Percentiles rank a stretch among this genome's conserved stretches.
Evolutionary conservation across 2,329 filamentous ascomycete genomes (phyloP).

Genomic region (Stemphylium lycopersici): DNA sequence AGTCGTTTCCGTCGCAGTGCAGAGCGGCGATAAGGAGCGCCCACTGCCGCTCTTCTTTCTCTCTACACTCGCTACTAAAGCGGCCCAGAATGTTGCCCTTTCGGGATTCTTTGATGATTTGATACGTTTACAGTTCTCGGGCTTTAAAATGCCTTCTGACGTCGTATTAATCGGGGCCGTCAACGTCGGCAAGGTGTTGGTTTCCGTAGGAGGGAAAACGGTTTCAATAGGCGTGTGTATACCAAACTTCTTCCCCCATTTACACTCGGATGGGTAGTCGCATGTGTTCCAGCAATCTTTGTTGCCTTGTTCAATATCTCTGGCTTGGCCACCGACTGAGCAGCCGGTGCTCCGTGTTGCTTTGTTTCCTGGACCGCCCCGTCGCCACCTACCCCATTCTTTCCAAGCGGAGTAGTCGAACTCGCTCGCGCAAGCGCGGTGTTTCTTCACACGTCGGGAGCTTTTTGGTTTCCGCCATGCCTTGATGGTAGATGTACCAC

Average conservation of each 20-base stretch:
- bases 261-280: slow-evolving; percentile 56
- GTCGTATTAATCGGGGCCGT: slow-evolving; percentile 5
- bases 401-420: slow-evolving; percentile 63
- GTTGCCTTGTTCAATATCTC: neutral
- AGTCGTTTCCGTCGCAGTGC: slow-evolving; percentile 10
- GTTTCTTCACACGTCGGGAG: slow-evolving; percentile 27
- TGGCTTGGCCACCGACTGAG: too few relatives aligned
- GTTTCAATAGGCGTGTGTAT: slow-evolving; percentile 30
- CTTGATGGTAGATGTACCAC: slow-evolving; percentile 52
- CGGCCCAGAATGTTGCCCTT: slow-evolving; percentile 32
- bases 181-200: neutral
- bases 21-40: slow-evolving; percentile 25
- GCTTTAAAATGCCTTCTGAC: slow-evolving; percentile 24
- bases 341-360: neutral
- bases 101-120: slow-evolving; percentile 12
- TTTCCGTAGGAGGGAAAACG: slow-evolving; percentile 1
- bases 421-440: slow-evolving; percentile 55
- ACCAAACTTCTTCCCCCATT: slow-evolving; percentile 43
- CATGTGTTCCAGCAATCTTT: slow-evolving; percentile 54
- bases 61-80: slow-evolving; percentile 35
- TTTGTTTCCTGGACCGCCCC: slow-evolving; percentile 10
- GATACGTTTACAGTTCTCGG: slow-evolving; percentile 13
- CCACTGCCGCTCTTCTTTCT: slow-evolving; percentile 21
- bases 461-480: slow-evolving; percentile 30
- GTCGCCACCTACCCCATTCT: slow-evolving; percentile 53